Percentiles rank a stretch among this genome's conserved stretches.
Evolutionary conservation across 805 yeast species (phyloP).

Genomic region (Saturnispora bothae): DNA sequence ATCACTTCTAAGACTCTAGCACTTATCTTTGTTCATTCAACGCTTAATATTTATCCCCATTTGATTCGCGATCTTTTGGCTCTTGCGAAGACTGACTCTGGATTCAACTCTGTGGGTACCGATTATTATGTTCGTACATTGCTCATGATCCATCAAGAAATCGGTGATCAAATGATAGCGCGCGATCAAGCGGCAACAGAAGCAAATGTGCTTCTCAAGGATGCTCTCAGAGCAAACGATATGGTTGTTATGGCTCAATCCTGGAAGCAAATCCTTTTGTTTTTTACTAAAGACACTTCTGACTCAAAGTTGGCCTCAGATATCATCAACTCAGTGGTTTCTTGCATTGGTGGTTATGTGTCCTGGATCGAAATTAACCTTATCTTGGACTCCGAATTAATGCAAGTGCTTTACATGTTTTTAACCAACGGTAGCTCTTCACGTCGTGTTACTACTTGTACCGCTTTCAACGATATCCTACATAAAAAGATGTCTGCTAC

Average conservation of each 20-base stretch:
- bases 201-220: conserved; percentile 68
- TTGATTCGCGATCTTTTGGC: conserved; percentile 40
- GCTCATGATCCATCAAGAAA: conserved; percentile 73
- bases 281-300: conserved; percentile 20
- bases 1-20: conserved; percentile 48
- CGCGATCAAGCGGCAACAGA: conserved; percentile 54
- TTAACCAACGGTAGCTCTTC: conserved; percentile 26
- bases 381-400: conserved; percentile 51
- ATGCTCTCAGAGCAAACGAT: conserved; percentile 67
- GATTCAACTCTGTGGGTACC: conserved; percentile 33
- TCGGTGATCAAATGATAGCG: conserved; percentile 81
- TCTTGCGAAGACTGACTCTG: conserved; percentile 22
- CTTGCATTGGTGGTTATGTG: conserved; percentile 73
- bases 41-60: conserved; percentile 38
- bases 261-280: conserved; percentile 54
- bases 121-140: conserved; percentile 73
- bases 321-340: conserved; percentile 47
- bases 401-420: conserved; percentile 48
- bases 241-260: conserved; percentile 51
- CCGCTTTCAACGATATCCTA: conserved; percentile 41
- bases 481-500: conserved; percentile 48
- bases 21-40: conserved; percentile 38
- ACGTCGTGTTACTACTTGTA: conserved; percentile 49
- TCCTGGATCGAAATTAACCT: conserved; percentile 86
- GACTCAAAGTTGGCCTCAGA: conserved; percentile 25